Base-by-base conservation (phyloP, 345 rosid genomes). In the Hirschfeldia incana region DNA sequence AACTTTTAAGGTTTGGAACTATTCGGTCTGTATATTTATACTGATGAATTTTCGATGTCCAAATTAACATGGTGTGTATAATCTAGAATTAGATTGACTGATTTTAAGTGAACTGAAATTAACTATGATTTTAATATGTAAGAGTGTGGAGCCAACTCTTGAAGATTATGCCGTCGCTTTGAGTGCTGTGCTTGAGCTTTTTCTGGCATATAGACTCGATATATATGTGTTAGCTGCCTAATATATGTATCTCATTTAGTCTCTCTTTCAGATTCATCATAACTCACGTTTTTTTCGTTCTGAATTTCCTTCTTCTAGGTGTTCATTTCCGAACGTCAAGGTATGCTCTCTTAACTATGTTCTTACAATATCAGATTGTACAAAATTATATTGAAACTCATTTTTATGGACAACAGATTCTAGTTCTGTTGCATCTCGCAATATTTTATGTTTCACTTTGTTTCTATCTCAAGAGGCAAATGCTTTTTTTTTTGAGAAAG, bases 301-400 rank as follows among this genome's bases (percentile, higher is more conserved):
- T 80, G 10, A 17, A 69, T 10, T 64, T 63, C 21, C 10, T 80
- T 69, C 72, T 80, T 69, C 76, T 39, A 60, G 2, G 67, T 63
- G 83, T 75, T 69, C 65, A 55, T 63, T 75, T 75, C 8, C 11
- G 2, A 74, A 69, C 21, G 16, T 53, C 46, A 74, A n/a, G 33
- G 78, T 79, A 26, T 49, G 60, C 26, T 10, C 16, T 59, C 67
- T 33, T 66, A 17, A 64, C 61, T 53, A 1, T 55, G 26, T 72
- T 67, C 21, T 63, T 32, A 26, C 60, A 6, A 49, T 49, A 53
- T 53, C 26, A 17, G 26, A 53, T 53, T 16, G 59, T 53, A 53
- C 59, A 16, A 53, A 53, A 53, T 7, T 53, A 16, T 53, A 2
- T 16, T 17, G 27, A 53, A 53, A 53, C 59, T 53, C 10, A 53